Conservation (phyloP, 169 alveolate species). For the Cryptosporidium xiaoi region DNA sequence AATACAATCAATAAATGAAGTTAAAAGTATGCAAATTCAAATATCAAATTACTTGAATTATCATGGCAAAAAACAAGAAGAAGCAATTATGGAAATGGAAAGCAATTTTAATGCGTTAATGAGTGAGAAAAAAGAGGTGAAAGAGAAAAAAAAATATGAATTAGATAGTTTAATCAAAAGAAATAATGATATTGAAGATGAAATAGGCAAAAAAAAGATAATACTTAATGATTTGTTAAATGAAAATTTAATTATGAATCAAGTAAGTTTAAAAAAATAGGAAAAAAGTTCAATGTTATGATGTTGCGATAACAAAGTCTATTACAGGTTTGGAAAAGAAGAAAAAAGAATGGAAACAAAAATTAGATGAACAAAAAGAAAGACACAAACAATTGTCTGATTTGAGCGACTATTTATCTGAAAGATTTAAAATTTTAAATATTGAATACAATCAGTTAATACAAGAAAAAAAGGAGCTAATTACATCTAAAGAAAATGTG, state of each 20-base stretch:
- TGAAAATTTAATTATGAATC: slow-evolving; percentile 4
- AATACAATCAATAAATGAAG: slow-evolving; percentile 26
- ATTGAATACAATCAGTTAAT: slow-evolving; percentile 27
- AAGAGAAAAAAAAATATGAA: neutral
- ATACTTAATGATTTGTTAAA: slow-evolving; percentile 3
- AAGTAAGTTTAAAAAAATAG: slow-evolving; percentile 23
- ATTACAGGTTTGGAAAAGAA: slow-evolving; percentile 9
- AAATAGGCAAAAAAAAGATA: neutral
- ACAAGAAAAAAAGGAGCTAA: slow-evolving; percentile 24
- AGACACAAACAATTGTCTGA: slow-evolving; percentile 34
- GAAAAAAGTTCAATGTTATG: neutral
- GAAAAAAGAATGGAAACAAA: slow-evolving; percentile 1
- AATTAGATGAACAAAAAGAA: slow-evolving; percentile 31
- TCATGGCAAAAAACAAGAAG: slow-evolving; percentile 11
- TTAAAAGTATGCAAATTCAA: slow-evolving; percentile 30
- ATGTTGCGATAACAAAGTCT: neutral
- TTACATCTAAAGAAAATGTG: slow-evolving; percentile 33
- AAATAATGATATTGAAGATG: neutral
- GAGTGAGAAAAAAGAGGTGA: neutral
- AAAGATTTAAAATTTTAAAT: slow-evolving; percentile 31
- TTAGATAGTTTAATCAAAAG: neutral
- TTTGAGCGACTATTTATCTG: slow-evolving; percentile 21
- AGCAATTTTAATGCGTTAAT: neutral
- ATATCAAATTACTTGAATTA: slow-evolving; percentile 10
- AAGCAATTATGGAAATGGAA: neutral